Percentiles rank a stretch among this genome's conserved stretches.
These are phyloP conservation scores for Alternaria sp. DNA, from an alignment of 2,329 filamentous ascomycete species.

Conservation along the genomic window DNA sequence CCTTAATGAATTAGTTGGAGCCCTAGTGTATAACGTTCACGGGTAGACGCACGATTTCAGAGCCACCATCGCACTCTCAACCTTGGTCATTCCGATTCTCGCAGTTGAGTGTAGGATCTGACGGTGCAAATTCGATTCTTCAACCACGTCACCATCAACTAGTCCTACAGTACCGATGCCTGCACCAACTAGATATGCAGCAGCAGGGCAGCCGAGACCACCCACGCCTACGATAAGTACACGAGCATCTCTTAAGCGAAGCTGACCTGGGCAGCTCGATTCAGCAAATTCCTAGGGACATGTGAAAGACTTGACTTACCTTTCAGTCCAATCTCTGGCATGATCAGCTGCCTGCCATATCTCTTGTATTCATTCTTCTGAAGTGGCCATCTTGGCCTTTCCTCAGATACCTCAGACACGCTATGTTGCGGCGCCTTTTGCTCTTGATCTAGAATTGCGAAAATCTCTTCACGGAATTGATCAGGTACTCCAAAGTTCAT, in stretches of 20 bases:
- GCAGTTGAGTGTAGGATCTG: constrained; percentile 82
- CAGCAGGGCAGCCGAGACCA: constrained; percentile 89
- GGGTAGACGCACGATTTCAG: constrained; percentile 53
- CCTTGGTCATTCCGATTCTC: constrained; percentile 78
- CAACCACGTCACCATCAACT: constrained; percentile 87
- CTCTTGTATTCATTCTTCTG: constrained; percentile 77
- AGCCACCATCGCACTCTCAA: constrained; percentile 69
- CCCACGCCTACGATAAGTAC: constrained; percentile 88
- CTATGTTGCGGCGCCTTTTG: constrained; percentile 4
- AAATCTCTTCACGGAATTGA: constrained; percentile 54
- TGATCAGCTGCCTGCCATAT: constrained; percentile 90
- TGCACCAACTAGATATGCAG: constrained; percentile 89
- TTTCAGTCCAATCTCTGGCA: constrained; percentile 79
- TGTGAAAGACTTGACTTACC: constrained; percentile 57
- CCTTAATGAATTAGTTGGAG: constrained; percentile 14
- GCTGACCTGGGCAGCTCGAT: constrained; percentile 67
- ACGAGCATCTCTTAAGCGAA: constrained; percentile 72
- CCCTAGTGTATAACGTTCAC: not conserved
- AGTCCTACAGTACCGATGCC: constrained; percentile 85
- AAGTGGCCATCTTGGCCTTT: constrained; percentile 69
- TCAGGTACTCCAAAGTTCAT: constrained; percentile 53
- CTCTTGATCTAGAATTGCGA: constrained; percentile 45
- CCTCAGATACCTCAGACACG: constrained; percentile 8
- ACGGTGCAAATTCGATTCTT: constrained; percentile 89
- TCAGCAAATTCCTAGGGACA: not conserved